phyloP scores from a whole-genome alignment of 179 eudicot species.

The Corrigiola litoralis region DNA sequence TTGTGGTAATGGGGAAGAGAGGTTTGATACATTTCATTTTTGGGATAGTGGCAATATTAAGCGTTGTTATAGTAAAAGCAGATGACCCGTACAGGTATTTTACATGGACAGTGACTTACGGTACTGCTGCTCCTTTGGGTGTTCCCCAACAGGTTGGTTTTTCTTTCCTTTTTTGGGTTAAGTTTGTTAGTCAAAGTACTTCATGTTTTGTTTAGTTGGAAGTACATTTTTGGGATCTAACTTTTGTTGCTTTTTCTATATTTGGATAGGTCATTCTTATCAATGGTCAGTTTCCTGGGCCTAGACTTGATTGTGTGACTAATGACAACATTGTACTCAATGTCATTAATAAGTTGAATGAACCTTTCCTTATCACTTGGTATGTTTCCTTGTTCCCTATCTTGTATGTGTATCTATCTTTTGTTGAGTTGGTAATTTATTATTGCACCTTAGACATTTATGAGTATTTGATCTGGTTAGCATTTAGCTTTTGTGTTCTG shows the following conservation, averaged over 20 bases:
- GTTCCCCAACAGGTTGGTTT: slow-evolving; percentile 64
- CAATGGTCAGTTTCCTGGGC: slow-evolving; percentile 96
- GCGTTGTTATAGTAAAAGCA: slow-evolving; percentile 43
- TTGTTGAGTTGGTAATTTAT: neutral
- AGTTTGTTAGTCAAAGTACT: neutral
- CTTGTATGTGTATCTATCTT: too few relatives aligned
- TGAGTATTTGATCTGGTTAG: too few relatives aligned
- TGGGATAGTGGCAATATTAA: slow-evolving; percentile 34
- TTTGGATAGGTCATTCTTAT: slow-evolving; percentile 68
- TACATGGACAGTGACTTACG: slow-evolving; percentile 86
- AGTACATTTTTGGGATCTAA: neutral
- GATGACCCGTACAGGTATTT: slow-evolving; percentile 63
- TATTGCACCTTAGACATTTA: neutral
- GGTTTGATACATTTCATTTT: slow-evolving; percentile 19
- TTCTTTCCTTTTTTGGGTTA: neutral
- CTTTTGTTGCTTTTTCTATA: neutral
- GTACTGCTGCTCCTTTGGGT: slow-evolving; percentile 67
- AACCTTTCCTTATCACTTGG: slow-evolving; percentile 93
- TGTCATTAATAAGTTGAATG: slow-evolving; percentile 70
- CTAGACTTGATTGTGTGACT: slow-evolving; percentile 67
- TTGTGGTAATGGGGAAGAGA: neutral
- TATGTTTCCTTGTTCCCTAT: slow-evolving; percentile 2
- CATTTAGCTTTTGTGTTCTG: too few relatives aligned
- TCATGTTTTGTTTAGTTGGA: neutral
- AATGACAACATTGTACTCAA: slow-evolving; percentile 83